phyloP scores from a whole-genome alignment of 805 yeast species.

The Yamadazyma philogaea region DNA sequence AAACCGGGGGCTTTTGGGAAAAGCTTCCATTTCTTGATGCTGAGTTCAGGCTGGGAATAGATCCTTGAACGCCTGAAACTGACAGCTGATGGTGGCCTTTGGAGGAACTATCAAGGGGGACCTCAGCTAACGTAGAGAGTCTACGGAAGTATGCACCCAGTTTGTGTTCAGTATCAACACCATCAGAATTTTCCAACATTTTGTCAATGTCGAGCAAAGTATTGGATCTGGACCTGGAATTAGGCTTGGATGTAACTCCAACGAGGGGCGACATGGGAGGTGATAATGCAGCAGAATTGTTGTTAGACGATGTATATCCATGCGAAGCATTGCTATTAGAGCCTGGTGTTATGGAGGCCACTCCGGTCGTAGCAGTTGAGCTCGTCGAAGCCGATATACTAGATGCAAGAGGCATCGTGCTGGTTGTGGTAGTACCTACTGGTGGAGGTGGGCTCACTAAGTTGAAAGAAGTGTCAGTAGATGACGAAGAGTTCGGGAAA shows the following conservation, averaged over 20 bases:
- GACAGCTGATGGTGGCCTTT: background rate
- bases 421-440: conserved; percentile 17
- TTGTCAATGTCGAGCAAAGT: conserved; percentile 34
- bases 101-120: conserved; percentile 20
- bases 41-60: conserved; percentile 9
- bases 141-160: conserved; percentile 65
- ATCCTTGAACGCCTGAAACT: conserved; percentile 3
- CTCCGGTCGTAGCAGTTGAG: background rate
- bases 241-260: background rate
- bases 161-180: conserved; percentile 44
- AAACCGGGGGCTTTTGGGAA: conserved; percentile 1
- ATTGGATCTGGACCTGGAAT: conserved; percentile 32
- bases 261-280: conserved; percentile 14
- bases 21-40: conserved; percentile 14
- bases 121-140: conserved; percentile 60
- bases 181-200: conserved; percentile 35
- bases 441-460: conserved; percentile 14
- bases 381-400: background rate
- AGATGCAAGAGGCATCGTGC: conserved; percentile 11
- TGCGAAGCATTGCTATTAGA: background rate
- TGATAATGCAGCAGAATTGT: conserved; percentile 1
- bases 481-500: conserved; percentile 19
- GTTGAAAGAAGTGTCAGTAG: conserved; percentile 15
- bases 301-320: conserved; percentile 4
- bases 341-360: background rate